Evolutionary conservation across 352 stramenopile species (phyloP).

Genomic region (Pelagophyceae sp.): DNA sequence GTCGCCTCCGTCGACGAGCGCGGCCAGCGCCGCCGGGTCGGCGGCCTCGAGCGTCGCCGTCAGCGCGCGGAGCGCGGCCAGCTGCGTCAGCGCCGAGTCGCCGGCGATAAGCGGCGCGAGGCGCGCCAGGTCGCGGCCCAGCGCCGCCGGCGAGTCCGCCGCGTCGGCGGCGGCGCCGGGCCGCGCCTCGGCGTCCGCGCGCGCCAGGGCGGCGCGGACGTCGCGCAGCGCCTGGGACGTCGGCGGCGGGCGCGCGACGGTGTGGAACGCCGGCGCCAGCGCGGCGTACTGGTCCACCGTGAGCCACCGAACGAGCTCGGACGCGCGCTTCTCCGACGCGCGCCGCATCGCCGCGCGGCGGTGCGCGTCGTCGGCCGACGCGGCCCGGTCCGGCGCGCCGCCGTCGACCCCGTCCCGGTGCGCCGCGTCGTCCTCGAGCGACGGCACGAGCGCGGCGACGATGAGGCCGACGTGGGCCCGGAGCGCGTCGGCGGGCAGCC

Average conservation of each 20-base stretch:
- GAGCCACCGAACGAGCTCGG: background rate
- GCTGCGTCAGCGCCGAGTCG: background rate
- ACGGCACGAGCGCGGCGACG: background rate
- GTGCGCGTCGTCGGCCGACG: background rate
- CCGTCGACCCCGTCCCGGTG: background rate
- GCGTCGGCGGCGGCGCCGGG: too few relatives aligned
- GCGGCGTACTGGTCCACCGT: background rate
- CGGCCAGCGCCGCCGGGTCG: background rate
- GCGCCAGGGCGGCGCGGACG: background rate
- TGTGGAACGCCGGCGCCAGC: background rate
- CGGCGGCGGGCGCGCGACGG: background rate
- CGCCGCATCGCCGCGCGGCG: background rate
- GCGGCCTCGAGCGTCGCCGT: background rate
- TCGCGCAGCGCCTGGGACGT: background rate
- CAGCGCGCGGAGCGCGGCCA: background rate
- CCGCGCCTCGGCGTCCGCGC: background rate
- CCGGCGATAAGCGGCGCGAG: background rate
- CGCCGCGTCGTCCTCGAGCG: background rate
- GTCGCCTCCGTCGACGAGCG: background rate
- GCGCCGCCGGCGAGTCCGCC: background rate
- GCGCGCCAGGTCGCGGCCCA: background rate
- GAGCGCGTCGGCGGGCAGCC: background rate
- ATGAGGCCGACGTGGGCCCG: background rate
- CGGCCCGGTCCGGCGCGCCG: background rate
- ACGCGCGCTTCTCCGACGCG: background rate